Base-by-base conservation (phyloP, 768 basidiomycete genomes). In the Mycena maculata region DNA sequence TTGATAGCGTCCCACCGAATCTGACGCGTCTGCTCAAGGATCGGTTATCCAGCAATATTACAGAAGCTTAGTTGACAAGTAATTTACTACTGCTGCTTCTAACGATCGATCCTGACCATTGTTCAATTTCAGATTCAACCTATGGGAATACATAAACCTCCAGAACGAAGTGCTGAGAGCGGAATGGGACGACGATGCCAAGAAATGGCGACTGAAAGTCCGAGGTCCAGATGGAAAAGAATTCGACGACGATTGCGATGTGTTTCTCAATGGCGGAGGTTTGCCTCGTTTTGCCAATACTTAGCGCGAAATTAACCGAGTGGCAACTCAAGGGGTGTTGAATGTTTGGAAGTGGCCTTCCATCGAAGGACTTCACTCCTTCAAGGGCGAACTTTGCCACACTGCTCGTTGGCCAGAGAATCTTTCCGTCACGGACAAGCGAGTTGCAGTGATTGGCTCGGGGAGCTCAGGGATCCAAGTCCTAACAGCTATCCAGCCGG, bases 341-440 rank as follows among this genome's bases (percentile, higher is more conserved):
- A 74, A 74, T 58, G 48, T 63, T 15, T 87, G 85, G 85, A 79
- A 80, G 33, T 87, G 85, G 87, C 87, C 87, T 1, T 76, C 83
- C 12, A 87, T 87, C 47, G 74, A 76, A 7, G 86, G 86, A 5
- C 62, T 86, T 22, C 70, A 81, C 42, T 75, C 77, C 13, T 89
- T 84, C 76, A 80, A 81, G 71, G 87, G 87, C n/a, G 76, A 72
- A 49, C 71, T 87, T 41, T 74, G 83, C 2, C 87, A 89, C 71
- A 83, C 83, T 4, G 87, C 86, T 0, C 70, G 78, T 0, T 87
- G 85, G 82, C 81, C 79, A 53, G 78, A 79, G 6, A 76, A 76
- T 22, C 76, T 78, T 13, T 75, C 80, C 38, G 71, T 77, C 27
- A 84, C 80, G 77, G 75, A 74, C 53, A 84, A 83, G 72, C 72